Base-by-base conservation (phyloP, 345 rosid genomes). In the Rhodamnia argentea region DNA sequence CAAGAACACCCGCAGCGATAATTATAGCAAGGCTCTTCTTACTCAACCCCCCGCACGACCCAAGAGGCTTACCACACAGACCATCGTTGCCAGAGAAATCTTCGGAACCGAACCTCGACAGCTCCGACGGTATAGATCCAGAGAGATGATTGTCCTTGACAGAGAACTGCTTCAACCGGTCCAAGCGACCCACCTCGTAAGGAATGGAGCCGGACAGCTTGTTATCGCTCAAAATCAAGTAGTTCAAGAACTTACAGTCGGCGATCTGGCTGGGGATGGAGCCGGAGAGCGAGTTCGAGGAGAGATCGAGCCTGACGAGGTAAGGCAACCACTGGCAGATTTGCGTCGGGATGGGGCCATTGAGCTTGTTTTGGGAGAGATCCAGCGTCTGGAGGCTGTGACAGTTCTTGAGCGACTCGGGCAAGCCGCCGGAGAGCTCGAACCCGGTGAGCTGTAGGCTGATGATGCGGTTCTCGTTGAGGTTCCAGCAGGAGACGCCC, bases 401-500 rank as follows among this genome's bases (percentile, higher is more conserved):
- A 86, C 96, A 94, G 83, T 90, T 84, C 85, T 92, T 88, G 81
- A 94, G 89, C 5, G 95, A 89, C 64, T 89, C 92, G 0, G 96
- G 96, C 23, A 94, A 85, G 59, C 87, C 86, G 53, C 96, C 96
- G 1, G 90, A 37, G 86, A 94, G 93, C 62, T 85, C 84, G 89
- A 91, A 88, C 16, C 88, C 86, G 3, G 44, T 56, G 27, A 93
- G 93, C 82, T 86, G 85, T 29, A 94, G 82, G 27, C 89, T 88
- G 86, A 92, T 60, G 83, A 94, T 87, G 16, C 96, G 91, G 87
- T 60, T 92, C 89, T 94, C 96, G 83, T 91, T 87, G 15, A 84
- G 86, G 86, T 94, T 93, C 95, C 94, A 92, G 87, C 96, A 94
- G 87, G 90, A 18, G 74, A 94, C 96, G 54, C 96, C 96, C 13